phyloP scores from a whole-genome alignment of 441 rosid genomes.

The Croton laevigatus region DNA sequence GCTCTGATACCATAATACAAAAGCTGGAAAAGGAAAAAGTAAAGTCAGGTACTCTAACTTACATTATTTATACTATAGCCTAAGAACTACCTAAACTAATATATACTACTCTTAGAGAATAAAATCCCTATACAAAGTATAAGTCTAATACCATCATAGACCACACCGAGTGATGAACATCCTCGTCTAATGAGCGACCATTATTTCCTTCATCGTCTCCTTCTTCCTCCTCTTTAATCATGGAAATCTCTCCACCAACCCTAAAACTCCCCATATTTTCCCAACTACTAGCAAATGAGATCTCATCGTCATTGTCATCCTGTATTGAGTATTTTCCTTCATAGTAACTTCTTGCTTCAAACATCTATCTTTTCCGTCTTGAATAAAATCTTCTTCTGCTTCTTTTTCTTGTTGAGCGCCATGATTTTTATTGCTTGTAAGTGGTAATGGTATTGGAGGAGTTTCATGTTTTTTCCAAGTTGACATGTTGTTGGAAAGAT shows the following conservation, averaged over 20 bases:
- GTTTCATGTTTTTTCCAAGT: background rate
- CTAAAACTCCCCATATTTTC: constrained; percentile 7
- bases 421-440: background rate
- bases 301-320: constrained; percentile 22
- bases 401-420: background rate
- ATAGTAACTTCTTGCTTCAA: background rate
- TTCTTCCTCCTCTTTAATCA: background rate
- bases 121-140: too few species aligned
- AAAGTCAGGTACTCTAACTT: too few species aligned
- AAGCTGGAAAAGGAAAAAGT: too few species aligned
- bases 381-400: background rate
- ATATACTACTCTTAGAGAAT: too few species aligned
- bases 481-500: constrained; percentile 4
- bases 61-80: too few species aligned
- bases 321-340: constrained; percentile 16
- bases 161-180: background rate
- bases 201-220: too few species aligned
- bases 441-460: background rate
- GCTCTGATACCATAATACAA: too few species aligned
- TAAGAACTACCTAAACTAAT: too few species aligned
- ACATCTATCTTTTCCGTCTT: background rate
- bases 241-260: constrained; percentile 3
- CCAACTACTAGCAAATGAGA: constrained; percentile 36
- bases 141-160: too few species aligned
- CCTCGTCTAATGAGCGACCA: background rate